A percentile compares a stretch with the other conserved stretches of the same genome.
Conservation (phyloP, 1,284 basidiomycete genomes). For the Leccinum angustisporum region DNA sequence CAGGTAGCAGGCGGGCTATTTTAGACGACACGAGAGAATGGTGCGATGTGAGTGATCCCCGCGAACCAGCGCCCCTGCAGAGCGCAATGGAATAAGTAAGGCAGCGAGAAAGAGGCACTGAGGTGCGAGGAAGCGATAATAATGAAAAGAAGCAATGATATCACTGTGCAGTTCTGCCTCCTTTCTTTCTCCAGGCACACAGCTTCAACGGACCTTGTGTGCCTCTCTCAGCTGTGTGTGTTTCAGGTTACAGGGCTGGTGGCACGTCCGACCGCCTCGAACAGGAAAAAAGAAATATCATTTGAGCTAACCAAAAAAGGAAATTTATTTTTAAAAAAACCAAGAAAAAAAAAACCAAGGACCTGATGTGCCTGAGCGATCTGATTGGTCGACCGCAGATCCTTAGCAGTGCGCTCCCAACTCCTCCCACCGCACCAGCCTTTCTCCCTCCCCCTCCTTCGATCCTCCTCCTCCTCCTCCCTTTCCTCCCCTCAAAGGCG, state of each 20-base stretch:
- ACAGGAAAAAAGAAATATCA: neutral
- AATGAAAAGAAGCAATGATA: conserved; percentile 15
- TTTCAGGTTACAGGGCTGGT: conserved; percentile 9
- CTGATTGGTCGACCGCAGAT: conserved; percentile 37
- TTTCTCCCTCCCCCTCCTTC: conserved; percentile 24
- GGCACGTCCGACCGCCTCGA: neutral
- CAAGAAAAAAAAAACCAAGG: conserved; percentile 21
- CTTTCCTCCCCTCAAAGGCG: conserved; percentile 7
- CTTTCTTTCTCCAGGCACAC: conserved; percentile 12
- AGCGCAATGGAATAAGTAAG: neutral
- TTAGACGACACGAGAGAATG: conserved; percentile 8
- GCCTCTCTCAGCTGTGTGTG: neutral
- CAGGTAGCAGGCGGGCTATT: conserved; percentile 3
- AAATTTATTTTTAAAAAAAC: neutral
- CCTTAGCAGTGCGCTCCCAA: conserved; percentile 32
- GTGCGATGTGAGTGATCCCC: conserved; percentile 16
- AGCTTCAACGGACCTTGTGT: conserved; percentile 1
- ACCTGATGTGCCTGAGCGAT: conserved; percentile 37
- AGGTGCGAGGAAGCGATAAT: conserved; percentile 9
- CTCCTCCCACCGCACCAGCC: conserved; percentile 34
- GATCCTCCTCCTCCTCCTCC: conserved; percentile 3
- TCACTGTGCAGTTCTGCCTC: conserved; percentile 1
- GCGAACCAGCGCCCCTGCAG: conserved; percentile 12
- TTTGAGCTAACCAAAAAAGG: conserved; percentile 1
- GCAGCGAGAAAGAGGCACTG: conserved; percentile 3